These are phyloP conservation scores for Hanseniaspora uvarum DNA, from an alignment of 1,139 yeast species.

Conservation along the genomic window DNA sequence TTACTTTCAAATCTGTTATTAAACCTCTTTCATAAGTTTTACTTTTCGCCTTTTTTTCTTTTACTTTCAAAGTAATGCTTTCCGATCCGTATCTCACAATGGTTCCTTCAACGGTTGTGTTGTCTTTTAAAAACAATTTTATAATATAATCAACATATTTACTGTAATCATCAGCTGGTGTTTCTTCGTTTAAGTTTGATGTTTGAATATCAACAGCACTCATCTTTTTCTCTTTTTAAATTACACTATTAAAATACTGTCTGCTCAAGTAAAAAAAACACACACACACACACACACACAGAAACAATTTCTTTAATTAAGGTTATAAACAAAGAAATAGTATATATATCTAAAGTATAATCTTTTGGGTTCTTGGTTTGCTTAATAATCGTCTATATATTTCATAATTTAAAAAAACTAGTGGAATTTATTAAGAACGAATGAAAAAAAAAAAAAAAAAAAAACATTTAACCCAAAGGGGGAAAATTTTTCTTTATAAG, in stretches of 20 bases:
- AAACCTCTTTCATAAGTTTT: constrained; percentile 6
- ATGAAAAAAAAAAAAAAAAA: neutral
- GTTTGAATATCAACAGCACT: neutral
- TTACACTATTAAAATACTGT: too few relatives aligned
- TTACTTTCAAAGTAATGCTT: constrained; percentile 4
- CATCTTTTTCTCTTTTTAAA: neutral
- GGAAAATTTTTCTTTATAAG: neutral
- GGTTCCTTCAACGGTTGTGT: constrained; percentile 8
- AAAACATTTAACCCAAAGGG: too few relatives aligned
- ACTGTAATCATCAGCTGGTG: neutral
- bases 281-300: too few relatives aligned
- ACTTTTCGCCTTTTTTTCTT: neutral
- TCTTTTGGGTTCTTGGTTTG: too few relatives aligned
- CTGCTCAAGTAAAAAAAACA: too few relatives aligned
- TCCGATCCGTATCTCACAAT: constrained; percentile 3
- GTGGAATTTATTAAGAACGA: too few relatives aligned
- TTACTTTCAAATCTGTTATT: constrained; percentile 11
- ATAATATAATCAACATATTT: constrained; percentile 10
- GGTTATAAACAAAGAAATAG: neutral
- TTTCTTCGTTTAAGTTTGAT: neutral
- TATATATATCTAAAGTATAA: neutral
- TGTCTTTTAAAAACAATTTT: constrained; percentile 5
- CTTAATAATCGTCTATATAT: too few relatives aligned
- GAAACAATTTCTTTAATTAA: too few relatives aligned
- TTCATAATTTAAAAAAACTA: too few relatives aligned